Base-by-base conservation (phyloP, 2,329 filamentous ascomycete species). In the Fusarium sp. region DNA sequence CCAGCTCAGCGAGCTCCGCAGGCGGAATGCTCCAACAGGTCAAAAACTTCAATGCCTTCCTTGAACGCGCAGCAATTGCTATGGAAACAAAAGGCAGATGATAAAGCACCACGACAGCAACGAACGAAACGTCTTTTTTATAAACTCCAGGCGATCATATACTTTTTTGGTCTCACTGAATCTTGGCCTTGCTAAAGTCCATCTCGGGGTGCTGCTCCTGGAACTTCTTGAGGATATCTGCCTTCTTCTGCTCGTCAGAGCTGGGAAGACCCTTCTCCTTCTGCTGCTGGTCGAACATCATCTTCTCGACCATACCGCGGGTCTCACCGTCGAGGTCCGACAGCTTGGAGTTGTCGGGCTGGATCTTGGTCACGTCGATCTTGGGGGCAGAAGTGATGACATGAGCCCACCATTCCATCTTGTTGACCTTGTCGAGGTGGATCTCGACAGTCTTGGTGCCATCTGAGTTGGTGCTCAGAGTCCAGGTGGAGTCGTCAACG, bases 211-310 rank as follows among this genome's bases (percentile, higher is more conserved):
- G 88, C 80, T 97, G 90, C 53, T 84, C 85, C 88, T 98, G 92
- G 83, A 99, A 98, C 84, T 97, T 94, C 83, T 93, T 92, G 78
- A 99, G 83, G 75, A 99, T 91, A 59, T 99, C 95, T 78, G 90
- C 82, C 88, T 98, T 98, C 86, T 94, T 93, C 87, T 97, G 91
- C 84, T 99, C 96, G 73, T 98, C 96, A 72, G 93, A 97, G 14
- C 91, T 94, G 48, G 94, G 93, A 81, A 92, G 87, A 7, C 96
- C 96, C 81, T 88, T 85, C 84, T 98, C 94, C 89, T 99, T 99
- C 84, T 98, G 94, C 73, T 92, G 87, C 86, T 99, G 96, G 84
- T 99, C 96, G 77, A 88, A 99, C 96, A 99, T 99, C 96, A 99
- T 99, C 89, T 99, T 99, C 89, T 99, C 96, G 46, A 99, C 96